A percentile compares a stretch with the other conserved stretches of the same genome.
These are phyloP conservation scores for Austroboletus eburneus DNA, from an alignment of 768 basidiomycete genomes.

Conservation along the genomic window DNA sequence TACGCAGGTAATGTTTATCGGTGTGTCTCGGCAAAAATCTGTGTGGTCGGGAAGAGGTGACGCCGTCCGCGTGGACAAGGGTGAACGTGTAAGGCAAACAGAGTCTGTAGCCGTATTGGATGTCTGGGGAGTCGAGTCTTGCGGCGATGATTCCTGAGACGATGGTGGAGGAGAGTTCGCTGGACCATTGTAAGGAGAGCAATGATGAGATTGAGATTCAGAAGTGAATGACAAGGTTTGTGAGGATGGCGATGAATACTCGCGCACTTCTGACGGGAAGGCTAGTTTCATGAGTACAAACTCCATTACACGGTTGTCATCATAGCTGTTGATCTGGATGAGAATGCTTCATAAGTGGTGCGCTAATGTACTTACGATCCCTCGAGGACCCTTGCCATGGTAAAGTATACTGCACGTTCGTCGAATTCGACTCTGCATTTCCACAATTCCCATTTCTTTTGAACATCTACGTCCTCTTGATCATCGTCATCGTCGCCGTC, in stretches of 20 bases:
- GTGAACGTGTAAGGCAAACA: constrained; percentile 16
- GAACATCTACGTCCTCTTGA: constrained; percentile 10
- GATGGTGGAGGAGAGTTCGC: constrained; percentile 26
- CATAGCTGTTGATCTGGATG: constrained; percentile 36
- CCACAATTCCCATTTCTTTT: constrained; percentile 65
- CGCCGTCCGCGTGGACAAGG: constrained; percentile 17
- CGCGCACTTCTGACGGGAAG: constrained; percentile 50
- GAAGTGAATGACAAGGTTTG: constrained; percentile 9
- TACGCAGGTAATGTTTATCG: not conserved
- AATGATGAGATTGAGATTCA: constrained; percentile 13
- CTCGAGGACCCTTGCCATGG: constrained; percentile 62
- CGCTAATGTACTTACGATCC: constrained; percentile 39
- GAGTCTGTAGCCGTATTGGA: constrained; percentile 7
- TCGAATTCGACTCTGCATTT: constrained; percentile 78
- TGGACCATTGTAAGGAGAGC: constrained; percentile 24
- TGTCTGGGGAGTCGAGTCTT: constrained; percentile 16
- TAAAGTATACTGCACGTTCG: constrained; percentile 65
- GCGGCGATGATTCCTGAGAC: constrained; percentile 27
- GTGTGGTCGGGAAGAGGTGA: constrained; percentile 20
- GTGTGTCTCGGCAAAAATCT: constrained; percentile 15
- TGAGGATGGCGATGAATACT: constrained; percentile 21
- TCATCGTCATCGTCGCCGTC: constrained; percentile 11
- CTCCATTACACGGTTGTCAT: constrained; percentile 63
- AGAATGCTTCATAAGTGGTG: not conserved
- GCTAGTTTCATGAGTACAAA: constrained; percentile 67